A percentile compares a stretch with the other conserved stretches of the same genome.
Evolutionary conservation across 352 stramenopile genomes (phyloP).

Genomic region (Phytophthora ramorum): DNA sequence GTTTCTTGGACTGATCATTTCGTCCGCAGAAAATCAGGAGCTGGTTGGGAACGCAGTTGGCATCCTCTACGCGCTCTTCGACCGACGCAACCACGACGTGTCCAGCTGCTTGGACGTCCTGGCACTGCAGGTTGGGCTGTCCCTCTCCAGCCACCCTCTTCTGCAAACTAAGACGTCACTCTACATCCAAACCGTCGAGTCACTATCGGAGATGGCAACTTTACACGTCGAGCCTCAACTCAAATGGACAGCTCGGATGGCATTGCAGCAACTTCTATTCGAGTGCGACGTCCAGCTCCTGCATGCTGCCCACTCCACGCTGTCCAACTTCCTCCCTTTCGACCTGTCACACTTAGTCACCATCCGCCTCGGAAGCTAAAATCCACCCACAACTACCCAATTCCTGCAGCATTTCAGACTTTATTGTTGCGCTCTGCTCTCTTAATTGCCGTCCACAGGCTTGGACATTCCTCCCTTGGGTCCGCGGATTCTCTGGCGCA

Average conservation of each 20-base stretch:
- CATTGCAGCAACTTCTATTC: slow-evolving; percentile 55
- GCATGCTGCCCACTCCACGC: not conserved
- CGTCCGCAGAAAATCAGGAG: not conserved
- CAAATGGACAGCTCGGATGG: slow-evolving; percentile 41
- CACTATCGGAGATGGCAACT: slow-evolving; percentile 31
- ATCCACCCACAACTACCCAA: not conserved
- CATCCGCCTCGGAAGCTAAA: slow-evolving; percentile 13
- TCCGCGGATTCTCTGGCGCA: slow-evolving; percentile 82
- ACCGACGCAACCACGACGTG: slow-evolving; percentile 27
- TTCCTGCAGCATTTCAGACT: not conserved
- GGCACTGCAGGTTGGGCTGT: slow-evolving; percentile 26
- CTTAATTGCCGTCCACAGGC: slow-evolving; percentile 34
- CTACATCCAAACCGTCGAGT: slow-evolving; percentile 34
- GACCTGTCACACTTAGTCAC: slow-evolving; percentile 16
- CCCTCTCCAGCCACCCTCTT: slow-evolving; percentile 11
- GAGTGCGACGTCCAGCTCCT: slow-evolving; percentile 47
- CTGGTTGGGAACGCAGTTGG: slow-evolving; percentile 9
- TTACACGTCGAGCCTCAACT: slow-evolving; percentile 31
- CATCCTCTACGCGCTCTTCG: slow-evolving; percentile 39
- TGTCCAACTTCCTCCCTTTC: slow-evolving; percentile 29
- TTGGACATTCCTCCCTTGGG: slow-evolving; percentile 79
- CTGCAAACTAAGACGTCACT: slow-evolving; percentile 27
- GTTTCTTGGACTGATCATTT: slow-evolving; percentile 25
- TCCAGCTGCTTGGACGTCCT: slow-evolving; percentile 40
- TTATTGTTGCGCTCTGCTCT: not conserved